phyloP scores from a whole-genome alignment of 2,329 filamentous ascomycete species.

The Paecilomyces formosus region DNA sequence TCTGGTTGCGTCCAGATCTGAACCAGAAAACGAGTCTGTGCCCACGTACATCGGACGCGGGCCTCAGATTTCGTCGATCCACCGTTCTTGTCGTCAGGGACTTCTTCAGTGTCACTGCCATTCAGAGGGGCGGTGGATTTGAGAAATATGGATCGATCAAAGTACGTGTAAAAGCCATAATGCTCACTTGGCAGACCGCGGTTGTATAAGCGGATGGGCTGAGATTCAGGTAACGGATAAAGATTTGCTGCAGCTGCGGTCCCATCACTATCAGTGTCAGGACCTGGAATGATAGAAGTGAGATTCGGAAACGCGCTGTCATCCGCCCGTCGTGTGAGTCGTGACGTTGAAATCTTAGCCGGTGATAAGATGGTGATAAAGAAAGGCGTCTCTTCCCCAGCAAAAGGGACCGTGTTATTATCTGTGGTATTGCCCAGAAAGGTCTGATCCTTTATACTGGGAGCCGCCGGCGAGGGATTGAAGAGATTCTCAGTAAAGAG shows the following conservation, averaged over 20 bases:
- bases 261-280: slow-evolving; percentile 58
- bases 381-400: slow-evolving; percentile 81
- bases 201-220: slow-evolving; percentile 80
- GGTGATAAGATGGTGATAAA: slow-evolving; percentile 64
- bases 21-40: slow-evolving; percentile 54
- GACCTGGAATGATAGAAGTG: slow-evolving; percentile 54
- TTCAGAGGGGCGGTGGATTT: slow-evolving; percentile 49
- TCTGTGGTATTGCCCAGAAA: slow-evolving; percentile 88
- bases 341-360: slow-evolving; percentile 31
- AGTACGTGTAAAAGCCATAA: slow-evolving; percentile 92
- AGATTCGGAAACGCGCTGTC: slow-evolving; percentile 36
- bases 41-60: slow-evolving; percentile 48
- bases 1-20: slow-evolving; percentile 54
- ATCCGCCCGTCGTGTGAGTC: slow-evolving; percentile 28
- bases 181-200: slow-evolving; percentile 74
- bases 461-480: slow-evolving; percentile 39
- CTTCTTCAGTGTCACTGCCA: slow-evolving; percentile 26
- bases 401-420: slow-evolving; percentile 60
- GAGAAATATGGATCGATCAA: slow-evolving; percentile 77
- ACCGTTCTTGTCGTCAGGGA: slow-evolving; percentile 42
- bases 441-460: slow-evolving; percentile 58
- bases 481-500: slow-evolving; percentile 20
- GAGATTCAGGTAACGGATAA: slow-evolving; percentile 59
- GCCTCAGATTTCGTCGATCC: slow-evolving; percentile 42
- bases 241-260: slow-evolving; percentile 65